phyloP scores from a whole-genome alignment of 129 eudicot genomes.

The Artemisia tridentata region DNA sequence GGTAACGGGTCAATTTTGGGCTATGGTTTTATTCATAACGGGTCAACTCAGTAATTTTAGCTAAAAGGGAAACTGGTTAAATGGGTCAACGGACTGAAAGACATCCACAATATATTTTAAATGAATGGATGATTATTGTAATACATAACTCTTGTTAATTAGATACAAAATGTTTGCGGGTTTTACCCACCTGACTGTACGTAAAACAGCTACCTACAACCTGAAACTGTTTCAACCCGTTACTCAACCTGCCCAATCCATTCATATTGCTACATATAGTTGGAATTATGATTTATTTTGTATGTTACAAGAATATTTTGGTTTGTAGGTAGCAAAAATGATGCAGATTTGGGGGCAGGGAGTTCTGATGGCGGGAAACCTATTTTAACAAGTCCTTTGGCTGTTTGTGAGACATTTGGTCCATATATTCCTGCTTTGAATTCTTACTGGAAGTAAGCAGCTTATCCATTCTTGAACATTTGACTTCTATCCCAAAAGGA shows the following conservation, averaged over 20 bases:
- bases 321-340: slow-evolving; percentile 25
- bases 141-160: too few species aligned
- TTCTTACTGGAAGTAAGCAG: slow-evolving; percentile 63
- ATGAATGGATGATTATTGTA: too few species aligned
- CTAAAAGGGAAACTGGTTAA: too few species aligned
- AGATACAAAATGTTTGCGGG: too few species aligned
- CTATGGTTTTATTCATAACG: too few species aligned
- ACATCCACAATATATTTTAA: too few species aligned
- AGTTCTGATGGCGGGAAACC: slow-evolving; percentile 19
- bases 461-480: slow-evolving; percentile 2
- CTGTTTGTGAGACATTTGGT: slow-evolving; percentile 19
- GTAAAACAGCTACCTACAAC: too few species aligned
- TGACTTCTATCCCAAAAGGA: slow-evolving; percentile 4
- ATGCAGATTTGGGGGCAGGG: slow-evolving; percentile 15
- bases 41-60: too few species aligned
- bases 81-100: too few species aligned
- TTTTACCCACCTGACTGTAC: too few species aligned
- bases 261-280: slow-evolving; percentile 12
- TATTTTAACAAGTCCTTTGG: neutral
- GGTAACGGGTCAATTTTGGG: too few species aligned
- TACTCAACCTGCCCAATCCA: neutral
- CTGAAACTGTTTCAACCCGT: neutral
- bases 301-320: neutral
- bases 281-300: slow-evolving; percentile 11
- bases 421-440: slow-evolving; percentile 37